Conservation (phyloP, 2,329 filamentous ascomycete genomes). For the Pseudogymnoascus sp. region DNA sequence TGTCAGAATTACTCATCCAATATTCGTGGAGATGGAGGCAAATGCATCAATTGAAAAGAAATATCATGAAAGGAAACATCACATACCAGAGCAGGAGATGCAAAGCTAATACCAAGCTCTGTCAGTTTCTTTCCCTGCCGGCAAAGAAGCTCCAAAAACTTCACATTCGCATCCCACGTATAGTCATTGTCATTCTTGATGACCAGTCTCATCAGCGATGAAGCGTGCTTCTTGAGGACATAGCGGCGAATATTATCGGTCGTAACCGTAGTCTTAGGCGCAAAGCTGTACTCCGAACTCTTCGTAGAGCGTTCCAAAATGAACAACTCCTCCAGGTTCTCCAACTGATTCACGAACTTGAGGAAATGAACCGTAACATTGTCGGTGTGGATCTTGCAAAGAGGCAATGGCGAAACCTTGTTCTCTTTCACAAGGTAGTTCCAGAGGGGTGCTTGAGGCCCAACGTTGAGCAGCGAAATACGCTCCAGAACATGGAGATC, state of each 20-base stretch:
- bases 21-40: conserved; percentile 7
- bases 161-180: conserved; percentile 51
- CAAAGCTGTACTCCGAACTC: conserved; percentile 46
- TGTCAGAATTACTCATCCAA: conserved; percentile 7
- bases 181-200: conserved; percentile 49
- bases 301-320: conserved; percentile 48
- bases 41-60: conserved; percentile 22
- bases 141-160: conserved; percentile 48
- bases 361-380: conserved; percentile 51
- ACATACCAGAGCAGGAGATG: conserved; percentile 38
- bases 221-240: conserved; percentile 51
- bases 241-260: conserved; percentile 52
- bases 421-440: conserved; percentile 48
- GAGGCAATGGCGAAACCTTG: conserved; percentile 40
- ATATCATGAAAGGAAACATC: conserved; percentile 45
- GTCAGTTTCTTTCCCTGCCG: conserved; percentile 41
- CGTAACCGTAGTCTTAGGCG: conserved; percentile 40
- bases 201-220: conserved; percentile 47
- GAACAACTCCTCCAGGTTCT: conserved; percentile 50
- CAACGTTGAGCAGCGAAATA: conserved; percentile 57
- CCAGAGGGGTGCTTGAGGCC: conserved; percentile 55
- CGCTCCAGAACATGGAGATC: conserved; percentile 49
- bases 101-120: conserved; percentile 51
- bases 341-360: conserved; percentile 44
- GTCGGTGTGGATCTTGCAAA: conserved; percentile 56